Evolutionary conservation across 106 monocot species (phyloP).

Genomic region (Acorus calamus): DNA sequence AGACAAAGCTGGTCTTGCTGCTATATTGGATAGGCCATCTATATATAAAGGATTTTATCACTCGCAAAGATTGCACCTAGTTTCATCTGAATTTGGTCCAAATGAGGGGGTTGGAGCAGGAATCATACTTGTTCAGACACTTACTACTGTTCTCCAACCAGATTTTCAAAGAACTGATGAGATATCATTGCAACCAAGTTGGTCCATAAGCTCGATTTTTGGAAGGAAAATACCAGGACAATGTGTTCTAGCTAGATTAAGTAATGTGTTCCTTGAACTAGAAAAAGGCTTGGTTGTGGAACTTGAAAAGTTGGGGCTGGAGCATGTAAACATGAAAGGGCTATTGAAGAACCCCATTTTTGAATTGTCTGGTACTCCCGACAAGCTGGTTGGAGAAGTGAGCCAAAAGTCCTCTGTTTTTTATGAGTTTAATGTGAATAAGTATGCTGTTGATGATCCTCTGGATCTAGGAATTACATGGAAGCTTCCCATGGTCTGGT

Average conservation of each 20-base stretch:
- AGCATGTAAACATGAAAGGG: constrained; percentile 1
- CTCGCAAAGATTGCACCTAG: constrained; percentile 68
- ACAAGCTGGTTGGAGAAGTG: constrained; percentile 30
- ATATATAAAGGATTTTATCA: constrained; percentile 86
- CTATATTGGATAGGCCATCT: constrained; percentile 75
- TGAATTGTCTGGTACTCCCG: constrained; percentile 42
- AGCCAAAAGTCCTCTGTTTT: constrained; percentile 28
- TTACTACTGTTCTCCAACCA: constrained; percentile 71
- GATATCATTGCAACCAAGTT: constrained; percentile 53
- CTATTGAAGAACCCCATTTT: constrained; percentile 30
- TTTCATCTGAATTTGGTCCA: constrained; percentile 22
- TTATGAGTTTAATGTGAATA: constrained; percentile 43
- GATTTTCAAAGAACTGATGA: constrained; percentile 14
- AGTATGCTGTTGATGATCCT: constrained; percentile 25
- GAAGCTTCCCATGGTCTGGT: constrained; percentile 67
- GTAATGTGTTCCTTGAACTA: constrained; percentile 65
- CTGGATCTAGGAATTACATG: constrained; percentile 75
- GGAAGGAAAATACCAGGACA: constrained; percentile 41
- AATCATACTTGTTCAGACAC: constrained; percentile 62
- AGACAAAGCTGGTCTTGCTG: constrained; percentile 88
- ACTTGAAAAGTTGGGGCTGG: constrained; percentile 31
- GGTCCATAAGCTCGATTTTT: constrained; percentile 80
- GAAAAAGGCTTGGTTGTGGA: constrained; percentile 47
- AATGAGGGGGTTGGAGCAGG: constrained; percentile 8
- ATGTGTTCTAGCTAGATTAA: constrained; percentile 64